Base-by-base conservation (phyloP, 176 grass and related monocot genomes). In the Raddia distichophylla region DNA sequence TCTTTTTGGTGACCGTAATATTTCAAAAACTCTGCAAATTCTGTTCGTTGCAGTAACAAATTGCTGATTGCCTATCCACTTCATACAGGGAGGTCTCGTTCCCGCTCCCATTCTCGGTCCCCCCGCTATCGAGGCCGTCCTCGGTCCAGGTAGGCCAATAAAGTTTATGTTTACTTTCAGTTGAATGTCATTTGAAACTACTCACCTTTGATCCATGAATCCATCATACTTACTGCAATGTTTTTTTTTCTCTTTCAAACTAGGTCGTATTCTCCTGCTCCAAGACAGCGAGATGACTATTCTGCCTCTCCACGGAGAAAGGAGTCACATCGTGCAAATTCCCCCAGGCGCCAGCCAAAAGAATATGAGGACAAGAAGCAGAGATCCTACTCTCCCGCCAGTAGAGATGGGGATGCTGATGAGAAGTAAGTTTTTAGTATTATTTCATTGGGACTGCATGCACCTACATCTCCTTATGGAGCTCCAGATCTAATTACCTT, bases 231-330 rank as follows among this genome's bases (percentile, higher is more conserved):
- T 40, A 40, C 37, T 40, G 37, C 37, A 40, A 40, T 40, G 37
- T 1, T 40, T 40, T 75, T 66, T 8, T 48, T 49, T 78, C 58
- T 57, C 19, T 54, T 69, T 37, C 9, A 43, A 71, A 57, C 82
- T 52, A 94, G 91, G 59, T 99, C 96, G 42, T 88, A 88, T 76
- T 99, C 96, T 79, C 93, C 96, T 82, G 89, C 73, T 58, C 87
- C 84, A 53, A 95, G 85, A 75, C 84, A 83, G 33, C 87, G 82
- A 43, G 84, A 83, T 75, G 86, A 93, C 44, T 78, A 93, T 55
- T 91, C 86, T 59, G 67, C 78, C 59, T 98, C 96, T 10, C 96
- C 96, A 51, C 69, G 47, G 19, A 84, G 81, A 80, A 91, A 80
- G 74, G 81, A 89, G 7, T 47, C 81, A 3, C 86, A 77, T 20